Percentiles rank a stretch among this genome's conserved stretches.
Conservation (phyloP, 2,329 filamentous ascomycete genomes). For the Ophiocordyceps camponoti-saundersi region DNA sequence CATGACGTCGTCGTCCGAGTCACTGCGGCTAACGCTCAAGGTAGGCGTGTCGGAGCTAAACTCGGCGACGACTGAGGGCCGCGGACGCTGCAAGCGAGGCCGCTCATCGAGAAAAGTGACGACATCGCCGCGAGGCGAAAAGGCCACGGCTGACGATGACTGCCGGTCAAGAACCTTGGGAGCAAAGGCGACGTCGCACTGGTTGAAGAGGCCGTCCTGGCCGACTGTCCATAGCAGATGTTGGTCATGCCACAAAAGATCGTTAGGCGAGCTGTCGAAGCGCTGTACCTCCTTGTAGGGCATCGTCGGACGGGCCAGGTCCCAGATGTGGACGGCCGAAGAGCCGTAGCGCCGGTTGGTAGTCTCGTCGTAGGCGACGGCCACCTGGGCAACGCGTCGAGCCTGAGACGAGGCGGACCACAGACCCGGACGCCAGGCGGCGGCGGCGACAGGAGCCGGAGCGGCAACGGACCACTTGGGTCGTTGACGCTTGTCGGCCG, state of each 20-base stretch:
- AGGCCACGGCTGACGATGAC: constrained; percentile 41
- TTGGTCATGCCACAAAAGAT: constrained; percentile 45
- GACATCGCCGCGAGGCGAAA: constrained; percentile 41
- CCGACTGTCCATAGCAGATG: constrained; percentile 52
- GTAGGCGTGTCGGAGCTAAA: constrained; percentile 31
- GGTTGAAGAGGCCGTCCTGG: constrained; percentile 42
- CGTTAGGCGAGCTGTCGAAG: constrained; percentile 39
- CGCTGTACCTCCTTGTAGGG: constrained; percentile 49
- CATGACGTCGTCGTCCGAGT: constrained; percentile 48
- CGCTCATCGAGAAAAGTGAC: constrained; percentile 47
- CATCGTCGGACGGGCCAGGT: constrained; percentile 48
- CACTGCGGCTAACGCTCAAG: constrained; percentile 40
- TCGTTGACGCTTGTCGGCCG: constrained; percentile 46
- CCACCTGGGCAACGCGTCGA: constrained; percentile 42
- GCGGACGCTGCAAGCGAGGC: constrained; percentile 22
- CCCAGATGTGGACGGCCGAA: constrained; percentile 47
- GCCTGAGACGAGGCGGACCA: constrained; percentile 49
- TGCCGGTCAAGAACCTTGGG: constrained; percentile 45
- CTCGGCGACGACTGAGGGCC: constrained; percentile 19
- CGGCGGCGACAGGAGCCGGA: constrained; percentile 39
- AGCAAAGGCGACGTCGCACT: constrained; percentile 48
- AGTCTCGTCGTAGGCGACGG: constrained; percentile 43
- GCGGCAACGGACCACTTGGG: constrained; percentile 44
- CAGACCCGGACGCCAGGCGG: constrained; percentile 46
- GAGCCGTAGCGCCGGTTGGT: constrained; percentile 36